Conservation (phyloP, 495 filamentous ascomycete genomes). For the Aspergillus haitiensis region DNA sequence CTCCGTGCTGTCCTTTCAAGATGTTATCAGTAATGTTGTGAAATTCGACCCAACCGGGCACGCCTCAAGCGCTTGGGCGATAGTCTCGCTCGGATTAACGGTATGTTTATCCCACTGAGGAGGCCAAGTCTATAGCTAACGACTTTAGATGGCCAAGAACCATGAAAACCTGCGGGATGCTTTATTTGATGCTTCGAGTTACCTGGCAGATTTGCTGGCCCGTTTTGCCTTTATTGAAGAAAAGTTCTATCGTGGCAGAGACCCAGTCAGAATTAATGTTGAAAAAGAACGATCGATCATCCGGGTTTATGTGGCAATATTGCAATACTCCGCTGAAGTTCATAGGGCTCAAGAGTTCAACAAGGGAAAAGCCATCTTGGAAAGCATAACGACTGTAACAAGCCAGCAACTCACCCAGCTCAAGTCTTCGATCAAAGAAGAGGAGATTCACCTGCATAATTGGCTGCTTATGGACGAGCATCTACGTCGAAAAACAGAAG, state of each 20-base stretch:
- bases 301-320: constrained; percentile 13
- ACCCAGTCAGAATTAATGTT: not conserved
- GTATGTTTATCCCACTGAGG: constrained; percentile 3
- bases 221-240: constrained; percentile 14
- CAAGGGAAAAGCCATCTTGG: constrained; percentile 9
- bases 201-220: constrained; percentile 11
- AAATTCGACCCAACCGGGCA: constrained; percentile 7
- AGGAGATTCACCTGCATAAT: constrained; percentile 6
- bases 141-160: constrained; percentile 15
- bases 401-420: constrained; percentile 8
- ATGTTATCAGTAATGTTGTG: constrained; percentile 2
- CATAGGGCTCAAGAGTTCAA: not conserved
- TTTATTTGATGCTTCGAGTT: constrained; percentile 10
- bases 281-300: constrained; percentile 11
- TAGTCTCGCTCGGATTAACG: constrained; percentile 6
- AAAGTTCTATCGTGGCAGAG: constrained; percentile 1
- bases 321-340: constrained; percentile 13
- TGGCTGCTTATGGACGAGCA: constrained; percentile 12
- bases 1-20: not conserved
- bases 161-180: constrained; percentile 11
- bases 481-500: constrained; percentile 6
- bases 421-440: constrained; percentile 7
- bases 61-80: constrained; percentile 7
- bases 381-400: constrained; percentile 4
- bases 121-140: constrained; percentile 5